A percentile compares a stretch with the other conserved stretches of the same genome.
phyloP scores from a whole-genome alignment of 2,329 filamentous ascomycete genomes.

The Calonectria pteridis region DNA sequence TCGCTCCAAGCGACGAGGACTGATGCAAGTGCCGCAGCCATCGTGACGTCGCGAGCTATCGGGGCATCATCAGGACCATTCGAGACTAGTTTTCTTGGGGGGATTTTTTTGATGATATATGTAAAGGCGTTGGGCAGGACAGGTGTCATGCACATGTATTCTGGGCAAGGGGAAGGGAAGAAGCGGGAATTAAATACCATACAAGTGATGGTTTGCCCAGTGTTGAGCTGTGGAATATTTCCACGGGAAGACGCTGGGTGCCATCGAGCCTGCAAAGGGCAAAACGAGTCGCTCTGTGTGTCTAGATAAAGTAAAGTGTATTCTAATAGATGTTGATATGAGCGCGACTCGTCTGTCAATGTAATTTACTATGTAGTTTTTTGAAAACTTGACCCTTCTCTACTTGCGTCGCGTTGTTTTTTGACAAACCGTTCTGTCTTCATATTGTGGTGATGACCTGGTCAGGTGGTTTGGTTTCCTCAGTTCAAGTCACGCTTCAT shows the following conservation, averaged over 20 bases:
- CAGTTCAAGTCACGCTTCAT: conserved; percentile 9
- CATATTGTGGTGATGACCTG: background rate
- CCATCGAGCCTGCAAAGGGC: conserved; percentile 37
- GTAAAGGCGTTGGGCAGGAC: conserved; percentile 46
- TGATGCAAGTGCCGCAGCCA: conserved; percentile 41
- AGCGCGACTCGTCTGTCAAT: conserved; percentile 2
- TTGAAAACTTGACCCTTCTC: background rate
- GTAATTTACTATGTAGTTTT: conserved; percentile 5
- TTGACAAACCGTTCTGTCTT: background rate
- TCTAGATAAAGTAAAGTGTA: conserved; percentile 55
- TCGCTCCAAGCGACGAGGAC: conserved; percentile 67
- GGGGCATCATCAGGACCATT: conserved; percentile 26
- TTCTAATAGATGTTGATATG: conserved; percentile 56
- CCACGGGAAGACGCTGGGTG: conserved; percentile 24
- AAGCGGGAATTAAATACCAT: conserved; percentile 44
- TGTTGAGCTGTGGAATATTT: conserved; percentile 26
- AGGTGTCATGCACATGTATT: conserved; percentile 44
- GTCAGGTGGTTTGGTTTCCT: conserved; percentile 14
- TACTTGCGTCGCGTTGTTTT: background rate
- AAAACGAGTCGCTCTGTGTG: conserved; percentile 39
- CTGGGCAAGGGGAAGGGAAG: conserved; percentile 39
- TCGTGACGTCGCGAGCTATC: conserved; percentile 7
- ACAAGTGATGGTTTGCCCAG: conserved; percentile 37
- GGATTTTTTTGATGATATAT: conserved; percentile 49
- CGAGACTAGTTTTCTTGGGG: conserved; percentile 31